These are phyloP conservation scores for Mycena sp. DNA, from an alignment of 1,284 basidiomycete genomes.

Conservation along the genomic window DNA sequence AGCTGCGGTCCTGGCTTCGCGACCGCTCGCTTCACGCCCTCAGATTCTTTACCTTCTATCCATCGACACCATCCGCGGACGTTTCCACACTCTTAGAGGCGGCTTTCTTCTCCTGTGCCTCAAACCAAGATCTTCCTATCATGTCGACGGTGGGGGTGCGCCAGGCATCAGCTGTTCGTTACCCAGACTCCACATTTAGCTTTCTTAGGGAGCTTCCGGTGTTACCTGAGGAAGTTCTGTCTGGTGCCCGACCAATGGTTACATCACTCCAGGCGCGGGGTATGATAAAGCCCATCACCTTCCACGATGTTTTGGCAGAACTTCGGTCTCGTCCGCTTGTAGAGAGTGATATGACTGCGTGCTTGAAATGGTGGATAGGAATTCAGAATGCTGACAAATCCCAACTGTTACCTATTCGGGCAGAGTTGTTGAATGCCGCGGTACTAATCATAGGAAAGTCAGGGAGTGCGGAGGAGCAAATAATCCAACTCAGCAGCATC, in stretches of 20 bases:
- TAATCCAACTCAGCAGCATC: conserved; percentile 78
- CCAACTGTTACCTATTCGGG: conserved; percentile 56
- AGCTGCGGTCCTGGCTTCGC: conserved; percentile 62
- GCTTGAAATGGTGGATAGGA: conserved; percentile 88
- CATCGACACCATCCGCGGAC: conserved; percentile 87
- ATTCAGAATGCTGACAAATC: conserved; percentile 60
- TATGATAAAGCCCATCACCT: conserved; percentile 85
- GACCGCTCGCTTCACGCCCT: conserved; percentile 83
- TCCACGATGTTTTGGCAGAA: conserved; percentile 88
- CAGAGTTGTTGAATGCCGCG: conserved; percentile 75
- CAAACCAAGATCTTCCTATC: conserved; percentile 67
- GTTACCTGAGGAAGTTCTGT: conserved; percentile 73
- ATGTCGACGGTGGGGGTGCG: conserved; percentile 86
- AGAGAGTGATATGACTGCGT: conserved; percentile 82
- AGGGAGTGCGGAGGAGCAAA: conserved; percentile 53
- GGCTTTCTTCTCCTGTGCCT: conserved; percentile 82
- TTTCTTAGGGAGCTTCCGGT: conserved; percentile 89
- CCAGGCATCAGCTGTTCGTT: conserved; percentile 75
- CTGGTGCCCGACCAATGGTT: conserved; percentile 74
- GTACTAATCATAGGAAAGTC: conserved; percentile 61
- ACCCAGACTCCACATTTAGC: conserved; percentile 80
- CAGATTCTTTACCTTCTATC: conserved; percentile 89
- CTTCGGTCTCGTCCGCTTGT: conserved; percentile 78
- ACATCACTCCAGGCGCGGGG: conserved; percentile 71
- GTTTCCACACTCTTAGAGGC: conserved; percentile 85